A percentile compares a stretch with the other conserved stretches of the same genome.
Conservation (phyloP, 352 stramenopile genomes). For the Phytophthora megakarya region DNA sequence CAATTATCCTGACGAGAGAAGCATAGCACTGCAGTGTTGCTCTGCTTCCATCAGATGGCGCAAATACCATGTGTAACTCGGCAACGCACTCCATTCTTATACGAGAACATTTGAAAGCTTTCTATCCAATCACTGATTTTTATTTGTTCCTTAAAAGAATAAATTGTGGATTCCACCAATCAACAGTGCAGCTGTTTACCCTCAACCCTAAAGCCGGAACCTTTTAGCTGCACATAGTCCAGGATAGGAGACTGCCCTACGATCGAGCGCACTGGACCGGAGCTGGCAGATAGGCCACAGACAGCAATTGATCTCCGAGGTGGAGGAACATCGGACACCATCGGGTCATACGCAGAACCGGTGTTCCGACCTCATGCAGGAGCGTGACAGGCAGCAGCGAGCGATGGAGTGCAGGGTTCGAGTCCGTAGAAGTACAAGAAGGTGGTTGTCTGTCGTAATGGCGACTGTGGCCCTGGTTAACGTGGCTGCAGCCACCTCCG, state of each 20-base stretch:
- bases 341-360: slow-evolving; percentile 12
- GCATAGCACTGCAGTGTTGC: slow-evolving; percentile 10
- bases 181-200: neutral
- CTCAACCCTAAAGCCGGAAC: slow-evolving; percentile 34
- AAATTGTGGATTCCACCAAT: slow-evolving; percentile 17
- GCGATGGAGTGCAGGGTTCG: slow-evolving; percentile 19
- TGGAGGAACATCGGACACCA: slow-evolving; percentile 23
- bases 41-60: slow-evolving; percentile 18
- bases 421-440: too few species aligned
- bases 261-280: slow-evolving; percentile 23
- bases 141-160: slow-evolving; percentile 1
- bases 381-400: slow-evolving; percentile 19
- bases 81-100: slow-evolving; percentile 21
- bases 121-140: slow-evolving; percentile 29
- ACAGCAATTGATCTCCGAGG: slow-evolving; percentile 26
- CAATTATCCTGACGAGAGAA: slow-evolving; percentile 16
- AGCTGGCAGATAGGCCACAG: slow-evolving; percentile 29
- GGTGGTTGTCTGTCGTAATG: slow-evolving; percentile 10
- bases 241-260: slow-evolving; percentile 18
- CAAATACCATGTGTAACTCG: slow-evolving; percentile 27
- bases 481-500: slow-evolving; percentile 16
- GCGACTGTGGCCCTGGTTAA: slow-evolving; percentile 23
- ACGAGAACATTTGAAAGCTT: too few species aligned
- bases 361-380: slow-evolving; percentile 27
- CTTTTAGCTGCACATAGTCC: slow-evolving; percentile 6